These are phyloP conservation scores for Echinochloa phyllopogon DNA, from an alignment of 176 grass and related monocot genomes.

Conservation along the genomic window DNA sequence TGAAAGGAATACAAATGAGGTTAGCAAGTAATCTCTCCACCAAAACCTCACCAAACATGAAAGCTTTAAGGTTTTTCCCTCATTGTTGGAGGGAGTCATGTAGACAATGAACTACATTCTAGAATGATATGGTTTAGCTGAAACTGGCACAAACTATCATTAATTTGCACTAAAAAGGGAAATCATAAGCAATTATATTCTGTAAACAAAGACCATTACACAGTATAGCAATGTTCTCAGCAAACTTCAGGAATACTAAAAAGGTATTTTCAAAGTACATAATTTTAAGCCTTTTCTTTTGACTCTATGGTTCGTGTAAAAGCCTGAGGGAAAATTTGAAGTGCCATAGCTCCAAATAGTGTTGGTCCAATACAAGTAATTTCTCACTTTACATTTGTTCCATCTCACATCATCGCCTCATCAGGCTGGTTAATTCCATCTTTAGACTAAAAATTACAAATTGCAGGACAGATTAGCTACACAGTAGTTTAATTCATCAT, in stretches of 20 bases:
- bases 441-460: neutral
- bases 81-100: neutral
- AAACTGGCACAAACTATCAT: neutral
- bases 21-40: slow-evolving; percentile 3
- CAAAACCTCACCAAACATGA: neutral
- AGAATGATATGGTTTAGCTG: slow-evolving; percentile 5
- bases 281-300: neutral
- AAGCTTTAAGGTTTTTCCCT: neutral
- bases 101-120: neutral
- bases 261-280: neutral
- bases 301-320: neutral
- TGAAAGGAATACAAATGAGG: slow-evolving; percentile 21
- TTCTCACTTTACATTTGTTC: neutral
- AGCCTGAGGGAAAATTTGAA: neutral
- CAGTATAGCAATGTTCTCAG: neutral
- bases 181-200: slow-evolving; percentile 1
- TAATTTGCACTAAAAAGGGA: neutral
- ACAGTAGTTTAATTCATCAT: neutral
- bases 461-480: neutral
- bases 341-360: neutral
- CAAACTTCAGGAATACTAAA: neutral
- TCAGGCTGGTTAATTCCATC: slow-evolving; percentile 16
- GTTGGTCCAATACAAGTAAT: neutral
- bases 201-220: neutral
- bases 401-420: slow-evolving; percentile 16